phyloP scores from a whole-genome alignment of 192 early-diverging fungal species.

The Anaeromyces robustus region DNA sequence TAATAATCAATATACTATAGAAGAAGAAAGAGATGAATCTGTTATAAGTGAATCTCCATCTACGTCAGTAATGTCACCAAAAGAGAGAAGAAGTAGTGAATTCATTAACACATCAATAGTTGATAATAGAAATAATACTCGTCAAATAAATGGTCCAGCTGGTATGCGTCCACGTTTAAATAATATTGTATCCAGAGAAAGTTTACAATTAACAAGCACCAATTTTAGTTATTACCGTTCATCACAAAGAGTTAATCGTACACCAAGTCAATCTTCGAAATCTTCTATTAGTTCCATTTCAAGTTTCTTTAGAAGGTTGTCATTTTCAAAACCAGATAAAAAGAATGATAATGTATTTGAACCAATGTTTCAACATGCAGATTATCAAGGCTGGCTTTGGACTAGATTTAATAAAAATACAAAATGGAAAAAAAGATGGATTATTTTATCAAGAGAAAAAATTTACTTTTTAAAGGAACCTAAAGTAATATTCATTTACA shows the following conservation, averaged over 20 bases:
- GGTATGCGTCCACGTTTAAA: background rate
- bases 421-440: background rate
- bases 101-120: background rate
- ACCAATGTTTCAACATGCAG: background rate
- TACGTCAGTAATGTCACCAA: background rate
- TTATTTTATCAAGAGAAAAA: background rate
- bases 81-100: background rate
- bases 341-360: background rate
- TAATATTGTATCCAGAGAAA: background rate
- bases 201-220: background rate
- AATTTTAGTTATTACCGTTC: background rate
- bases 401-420: background rate
- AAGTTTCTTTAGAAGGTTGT: background rate
- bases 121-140: background rate
- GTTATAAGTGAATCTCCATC: background rate
- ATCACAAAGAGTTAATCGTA: background rate
- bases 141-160: background rate
- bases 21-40: background rate
- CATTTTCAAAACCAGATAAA: background rate
- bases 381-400: background rate
- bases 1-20: background rate
- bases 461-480: background rate
- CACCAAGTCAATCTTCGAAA: background rate
- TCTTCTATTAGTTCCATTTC: background rate
- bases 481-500: background rate